A percentile compares a stretch with the other conserved stretches of the same genome.
These are phyloP conservation scores for Fusarium zealandicum DNA, from an alignment of 2,329 filamentous ascomycete species.

Conservation along the genomic window DNA sequence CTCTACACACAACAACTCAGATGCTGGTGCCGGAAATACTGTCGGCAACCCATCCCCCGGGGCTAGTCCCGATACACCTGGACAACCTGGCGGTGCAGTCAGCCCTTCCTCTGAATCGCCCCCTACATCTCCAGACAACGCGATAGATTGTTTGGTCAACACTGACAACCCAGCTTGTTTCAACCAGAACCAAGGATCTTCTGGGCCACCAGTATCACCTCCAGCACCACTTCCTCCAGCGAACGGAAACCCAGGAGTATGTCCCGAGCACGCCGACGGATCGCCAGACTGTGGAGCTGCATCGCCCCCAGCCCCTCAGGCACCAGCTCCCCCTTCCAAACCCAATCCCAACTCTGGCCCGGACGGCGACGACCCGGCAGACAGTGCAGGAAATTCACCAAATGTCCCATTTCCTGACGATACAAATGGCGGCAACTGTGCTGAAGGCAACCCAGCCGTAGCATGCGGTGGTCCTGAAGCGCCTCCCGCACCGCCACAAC, in stretches of 20 bases:
- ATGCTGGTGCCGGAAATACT: background rate
- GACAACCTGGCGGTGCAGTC: background rate
- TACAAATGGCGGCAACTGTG: background rate
- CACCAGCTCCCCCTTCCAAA: background rate
- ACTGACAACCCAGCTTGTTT: slow-evolving; percentile 6
- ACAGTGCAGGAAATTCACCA: background rate
- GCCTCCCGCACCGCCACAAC: background rate
- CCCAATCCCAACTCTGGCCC: background rate
- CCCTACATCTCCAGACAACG: background rate
- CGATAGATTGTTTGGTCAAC: slow-evolving; percentile 2
- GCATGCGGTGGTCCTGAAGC: background rate
- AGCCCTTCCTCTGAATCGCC: background rate
- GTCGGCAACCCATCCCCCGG: background rate
- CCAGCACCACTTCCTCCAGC: background rate
- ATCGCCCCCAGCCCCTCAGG: background rate
- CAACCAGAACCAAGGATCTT: background rate
- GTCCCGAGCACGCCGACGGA: background rate
- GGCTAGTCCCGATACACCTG: background rate
- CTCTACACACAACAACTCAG: background rate
- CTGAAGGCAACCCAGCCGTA: background rate
- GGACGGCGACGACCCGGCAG: background rate
- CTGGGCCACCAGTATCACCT: background rate
- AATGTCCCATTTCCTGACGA: background rate
- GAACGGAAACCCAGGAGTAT: background rate
- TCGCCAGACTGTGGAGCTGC: background rate